A percentile compares a stretch with the other conserved stretches of the same genome.
These are phyloP conservation scores for Aspergillus quadrilineatus DNA, from an alignment of 2,329 filamentous ascomycete genomes.

Conservation along the genomic window DNA sequence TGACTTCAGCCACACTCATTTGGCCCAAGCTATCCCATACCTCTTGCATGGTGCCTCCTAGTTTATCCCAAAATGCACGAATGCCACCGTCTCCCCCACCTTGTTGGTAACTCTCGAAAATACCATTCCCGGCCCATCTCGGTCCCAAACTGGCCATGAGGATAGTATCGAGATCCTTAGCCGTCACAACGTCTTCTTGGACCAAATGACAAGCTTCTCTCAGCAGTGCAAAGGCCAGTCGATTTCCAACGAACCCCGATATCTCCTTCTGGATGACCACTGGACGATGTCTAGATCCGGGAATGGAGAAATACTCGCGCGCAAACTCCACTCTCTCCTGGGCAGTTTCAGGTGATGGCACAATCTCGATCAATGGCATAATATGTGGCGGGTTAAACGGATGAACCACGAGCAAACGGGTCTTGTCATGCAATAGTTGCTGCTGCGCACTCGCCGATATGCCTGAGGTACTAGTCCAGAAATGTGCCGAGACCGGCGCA, in stretches of 20 bases:
- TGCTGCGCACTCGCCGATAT: constrained; percentile 56
- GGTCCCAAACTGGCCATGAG: constrained; percentile 55
- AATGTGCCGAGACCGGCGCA: constrained; percentile 46
- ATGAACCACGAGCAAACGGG: constrained; percentile 56
- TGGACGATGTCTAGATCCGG: constrained; percentile 35
- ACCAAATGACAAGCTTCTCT: constrained; percentile 58
- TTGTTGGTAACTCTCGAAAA: constrained; percentile 60
- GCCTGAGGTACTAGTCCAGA: constrained; percentile 61
- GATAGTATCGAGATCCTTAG: constrained; percentile 54
- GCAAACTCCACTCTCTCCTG: constrained; percentile 29
- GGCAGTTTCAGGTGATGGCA: constrained; percentile 49
- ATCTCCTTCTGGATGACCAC: constrained; percentile 54
- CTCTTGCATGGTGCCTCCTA: constrained; percentile 55
- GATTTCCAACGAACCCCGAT: constrained; percentile 59
- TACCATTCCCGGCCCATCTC: constrained; percentile 56
- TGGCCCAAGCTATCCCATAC: constrained; percentile 54
- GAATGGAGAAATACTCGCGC: constrained; percentile 40
- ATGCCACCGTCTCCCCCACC: constrained; percentile 57
- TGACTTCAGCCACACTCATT: constrained; percentile 42
- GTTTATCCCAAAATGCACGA: constrained; percentile 55
- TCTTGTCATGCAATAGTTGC: constrained; percentile 42
- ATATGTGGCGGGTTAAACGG: constrained; percentile 63
- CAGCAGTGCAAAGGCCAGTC: constrained; percentile 57
- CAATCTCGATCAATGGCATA: constrained; percentile 61
- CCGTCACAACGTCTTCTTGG: constrained; percentile 52